Base-by-base conservation (phyloP, 2,329 filamentous ascomycete genomes). In the Diaporthe ilicicola region DNA sequence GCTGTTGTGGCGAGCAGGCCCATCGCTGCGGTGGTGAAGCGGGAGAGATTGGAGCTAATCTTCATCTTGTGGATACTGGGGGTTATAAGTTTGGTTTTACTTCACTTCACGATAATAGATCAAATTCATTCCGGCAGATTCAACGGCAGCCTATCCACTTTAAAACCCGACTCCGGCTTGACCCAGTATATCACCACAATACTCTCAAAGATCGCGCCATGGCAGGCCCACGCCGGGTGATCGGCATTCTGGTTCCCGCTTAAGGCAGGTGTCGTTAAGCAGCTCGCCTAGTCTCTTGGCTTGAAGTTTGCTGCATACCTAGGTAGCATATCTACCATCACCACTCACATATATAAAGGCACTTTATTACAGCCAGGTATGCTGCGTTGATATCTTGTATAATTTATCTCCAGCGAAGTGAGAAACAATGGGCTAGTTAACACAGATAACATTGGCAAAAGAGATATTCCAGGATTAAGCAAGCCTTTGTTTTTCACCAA, bases 131-230 rank as follows among this genome's bases (percentile, higher is more conserved):
- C 42, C 48, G 32, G 61, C 61, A 53, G 8, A 8, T 19, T 24
- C 32, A 22, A 34, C 32, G 61, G 61, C 44, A 65, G 15, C 22
- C 32, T 29, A 39, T 42, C 46, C 29, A 27, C 22, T 65, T 53
- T 65, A 29, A 51, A 65, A 24, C 7, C 7, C 24, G 1, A 39
- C 2, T 17, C 7, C 13, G 4, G 19, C 32, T 29, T 24, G 37
- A 27, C 15, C 24, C 4, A 22, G 46, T 34, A n/a, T 29, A 65
- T 65, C 61, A 53, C 46, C 46, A 62, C 39, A 46, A 39, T 65
- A 65, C n/a, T 51, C 12, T 46, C 32, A 27, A 10, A 29, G 61
- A 65, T 65, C 61, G 61, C 61, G 61, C 61, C 37, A 65, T 65
- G 44, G n/a, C n/a, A 29, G 22, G 27, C 29, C 15, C 42, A 22